Base-by-base conservation (phyloP, 768 basidiomycete genomes). In the Rhodosporidiobolus sp. region DNA sequence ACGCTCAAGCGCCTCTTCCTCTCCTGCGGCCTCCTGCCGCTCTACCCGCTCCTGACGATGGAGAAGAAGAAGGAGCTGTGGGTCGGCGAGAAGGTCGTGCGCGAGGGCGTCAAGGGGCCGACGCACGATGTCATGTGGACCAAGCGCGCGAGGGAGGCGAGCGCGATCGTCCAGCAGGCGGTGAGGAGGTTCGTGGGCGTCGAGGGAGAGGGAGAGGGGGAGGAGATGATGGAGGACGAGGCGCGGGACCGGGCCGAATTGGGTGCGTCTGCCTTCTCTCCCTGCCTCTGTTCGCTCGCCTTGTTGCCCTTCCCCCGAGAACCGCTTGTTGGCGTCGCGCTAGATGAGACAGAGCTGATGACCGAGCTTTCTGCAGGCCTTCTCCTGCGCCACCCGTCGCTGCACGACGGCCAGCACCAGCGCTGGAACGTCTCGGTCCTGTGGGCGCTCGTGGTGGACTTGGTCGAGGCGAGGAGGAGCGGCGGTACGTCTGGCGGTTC, bases 341-440 rank as follows among this genome's bases (percentile, higher is more conserved):
- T n/a, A n/a, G n/a, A n/a, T n/a, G n/a, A n/a, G n/a, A n/a, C n/a
- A n/a, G n/a, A n/a, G n/a, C n/a, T n/a, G n/a, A n/a, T n/a, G n/a
- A n/a, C n/a, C n/a, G n/a, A n/a, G 89, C 72, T 88, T 90, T 77
- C 91, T 87, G 73, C 81, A 90, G 26, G 90, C 89, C 77, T 92
- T 90, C 28, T 86, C 90, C 55, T 90, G 53, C 61, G 72, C 10
- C 59, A 73, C 89, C 5, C 81, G 83, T 1, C 83, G 90, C 4
- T 92, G 88, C 79, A 79, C 82, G 24, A 88, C 88, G 11, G 83
- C 85, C 35, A 50, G n/a, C 57, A 69, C 35, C 53, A 65, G 34
- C 63, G 50, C 1, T 76, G 75, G 75, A 70, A 76, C 57, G 69
- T 73, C 8, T 68, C 35, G 28, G 24, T 76, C 17, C 45, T 76